Base-by-base conservation (phyloP, 306 rosid species). In the Citrullus colocynthis region DNA sequence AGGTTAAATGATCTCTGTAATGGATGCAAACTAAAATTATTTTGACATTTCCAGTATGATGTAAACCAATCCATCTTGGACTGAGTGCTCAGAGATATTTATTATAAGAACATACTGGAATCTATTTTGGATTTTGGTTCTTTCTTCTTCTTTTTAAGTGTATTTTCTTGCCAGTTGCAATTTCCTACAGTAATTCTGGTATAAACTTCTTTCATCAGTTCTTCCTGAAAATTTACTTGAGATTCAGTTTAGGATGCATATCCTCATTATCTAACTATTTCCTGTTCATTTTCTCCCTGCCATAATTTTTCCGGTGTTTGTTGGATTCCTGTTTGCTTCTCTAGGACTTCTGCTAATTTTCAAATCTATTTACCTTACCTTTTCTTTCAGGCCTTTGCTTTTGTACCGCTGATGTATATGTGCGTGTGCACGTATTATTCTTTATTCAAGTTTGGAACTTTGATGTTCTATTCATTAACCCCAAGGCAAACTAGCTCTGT, bases 401-500 rank as follows among this genome's bases (percentile, higher is more conserved):
- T 90, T 82, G 87, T 90, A 82, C 99, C 99, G 79, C 89, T 95
- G 84, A 81, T 95, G 97, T 95, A 95, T 84, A 95, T 92, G 99
- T 95, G 99, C 88, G 71, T 95, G 76, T 95, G 99, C 87, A 95
- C 98, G 64, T 95, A 95, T 83, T 92, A 88, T 88, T 95, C 98
- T 79, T 82, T 95, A 91, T 90, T 95, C 89, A 95, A 89, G 84
- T 83, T 95, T 82, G 98, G 98, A 80, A 92, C 82, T 86, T 81
- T 89, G 86, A 87, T 88, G 91, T 92, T 95, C 82, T 95, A 95
- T 89, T 90, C 98, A 76, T 82, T 95, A 80, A 95, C 98, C 45
- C 98, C 98, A 44, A 86, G 91, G 84, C 97, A 90, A 84, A 92
- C 97, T 45, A 92, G 97, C 86, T 88, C 99, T 20, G 99, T 95